Percentiles rank a stretch among this genome's conserved stretches.
phyloP scores from a whole-genome alignment of 2,329 filamentous ascomycete species.

The Epichloe sylvatica region DNA sequence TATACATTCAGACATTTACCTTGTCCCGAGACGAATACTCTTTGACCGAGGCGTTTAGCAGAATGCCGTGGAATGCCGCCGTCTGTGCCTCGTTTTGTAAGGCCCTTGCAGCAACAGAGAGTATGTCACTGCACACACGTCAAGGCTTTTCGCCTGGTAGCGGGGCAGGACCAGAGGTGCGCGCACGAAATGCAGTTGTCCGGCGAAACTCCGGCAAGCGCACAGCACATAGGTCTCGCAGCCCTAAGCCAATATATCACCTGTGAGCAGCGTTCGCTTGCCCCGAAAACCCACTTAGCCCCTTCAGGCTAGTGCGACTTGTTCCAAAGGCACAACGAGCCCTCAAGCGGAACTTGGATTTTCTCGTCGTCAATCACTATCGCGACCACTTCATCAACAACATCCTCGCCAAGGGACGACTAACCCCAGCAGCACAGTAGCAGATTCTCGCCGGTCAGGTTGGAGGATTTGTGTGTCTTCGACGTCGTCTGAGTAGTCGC shows the following conservation, averaged over 20 bases:
- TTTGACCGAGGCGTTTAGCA: not conserved
- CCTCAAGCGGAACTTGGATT: slow-evolving; percentile 26
- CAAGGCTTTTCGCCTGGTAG: too few relatives aligned
- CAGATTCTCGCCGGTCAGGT: slow-evolving; percentile 26
- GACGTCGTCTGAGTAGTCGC: slow-evolving; percentile 21
- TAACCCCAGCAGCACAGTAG: slow-evolving; percentile 28
- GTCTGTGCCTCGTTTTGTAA: too few relatives aligned
- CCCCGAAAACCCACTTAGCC: slow-evolving; percentile 16
- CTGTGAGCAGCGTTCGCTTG: slow-evolving; percentile 23
- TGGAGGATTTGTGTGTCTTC: slow-evolving; percentile 23
- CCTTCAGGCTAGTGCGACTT: slow-evolving; percentile 19
- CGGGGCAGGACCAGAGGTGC: not conserved
- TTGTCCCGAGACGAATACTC: not conserved
- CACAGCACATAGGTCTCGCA: slow-evolving; percentile 23
- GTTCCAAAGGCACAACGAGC: slow-evolving; percentile 26
- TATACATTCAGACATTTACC: not conserved
- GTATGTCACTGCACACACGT: too few relatives aligned
- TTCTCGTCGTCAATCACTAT: slow-evolving; percentile 25
- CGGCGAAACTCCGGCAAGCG: slow-evolving; percentile 19
- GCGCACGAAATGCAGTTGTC: not conserved
- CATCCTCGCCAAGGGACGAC: slow-evolving; percentile 23
- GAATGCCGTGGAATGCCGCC: not conserved
- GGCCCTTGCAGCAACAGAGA: too few relatives aligned
- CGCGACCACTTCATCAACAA: slow-evolving; percentile 28
- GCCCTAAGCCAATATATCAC: slow-evolving; percentile 23